Base-by-base conservation (phyloP, 768 basidiomycete species). In the Nidularia sp. region DNA sequence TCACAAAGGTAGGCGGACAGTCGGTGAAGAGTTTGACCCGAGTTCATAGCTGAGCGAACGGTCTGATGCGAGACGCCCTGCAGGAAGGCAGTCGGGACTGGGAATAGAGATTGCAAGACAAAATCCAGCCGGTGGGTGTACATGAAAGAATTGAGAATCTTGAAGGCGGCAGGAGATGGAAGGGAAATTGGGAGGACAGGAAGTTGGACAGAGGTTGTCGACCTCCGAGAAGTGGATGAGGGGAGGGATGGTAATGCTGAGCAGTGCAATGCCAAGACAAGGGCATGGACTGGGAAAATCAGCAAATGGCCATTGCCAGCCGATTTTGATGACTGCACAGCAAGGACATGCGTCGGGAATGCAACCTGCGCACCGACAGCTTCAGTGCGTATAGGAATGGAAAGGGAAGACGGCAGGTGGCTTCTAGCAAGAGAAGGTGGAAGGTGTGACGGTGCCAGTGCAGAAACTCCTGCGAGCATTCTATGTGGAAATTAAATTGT, bases 181-280 rank as follows among this genome's bases (percentile, higher is more conserved):
- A 93, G 74, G 41, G 79, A 73, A 58, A 93, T 67, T 2, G 83
- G 84, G 9, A 90, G 73, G 13, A 92, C 79, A 18, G 90, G 89
- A 4, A 92, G 62, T n/a, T 73, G 66, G 49, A 77, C 55, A 41
- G 60, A n/a, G n/a, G 44, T 67, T 15, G 59, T 57, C 7, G 58
- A 61, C 8, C 69, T 57, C 6, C 64, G 61, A 3, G 63, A 63
- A 0, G 67, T 60, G 1, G 74, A 67, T 0, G 70, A 55, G 1
- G 84, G 77, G 5, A 84, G 67, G 25, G 72, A 65, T 29, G 82
- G 82, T 52, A 86, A 70, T 51, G 75, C 69, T 6, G 84, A 71
- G 66, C 83, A 88, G 56, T 83, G 71, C 2, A 82, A 72, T 1
- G 84, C 84, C 49, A 86, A 72, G 45, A 86, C 73, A 34, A 86